Percentiles rank a stretch among this genome's conserved stretches.
Evolutionary conservation across 257 asterid species (phyloP).

Genomic region (Rauvolfia tetraphylla): DNA sequence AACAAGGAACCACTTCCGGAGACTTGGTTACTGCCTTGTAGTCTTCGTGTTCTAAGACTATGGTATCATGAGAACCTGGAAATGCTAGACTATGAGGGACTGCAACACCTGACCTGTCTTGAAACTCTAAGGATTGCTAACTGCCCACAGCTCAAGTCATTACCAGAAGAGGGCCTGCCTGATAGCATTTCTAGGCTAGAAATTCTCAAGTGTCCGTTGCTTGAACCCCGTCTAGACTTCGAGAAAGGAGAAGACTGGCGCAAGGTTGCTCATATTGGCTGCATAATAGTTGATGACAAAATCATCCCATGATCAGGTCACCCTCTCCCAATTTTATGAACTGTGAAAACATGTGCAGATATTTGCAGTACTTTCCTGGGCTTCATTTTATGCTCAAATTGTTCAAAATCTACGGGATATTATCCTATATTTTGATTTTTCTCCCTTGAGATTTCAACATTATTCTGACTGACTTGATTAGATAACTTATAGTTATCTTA

Average conservation of each 20-base stretch:
- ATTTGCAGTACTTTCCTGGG: not conserved
- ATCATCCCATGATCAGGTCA: constrained; percentile 3
- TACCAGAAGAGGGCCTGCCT: constrained; percentile 12
- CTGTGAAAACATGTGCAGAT: not conserved
- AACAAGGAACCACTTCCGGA: constrained; percentile 3
- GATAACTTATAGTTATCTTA: too few relatives aligned
- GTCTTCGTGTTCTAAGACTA: not conserved
- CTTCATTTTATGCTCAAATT: too few relatives aligned
- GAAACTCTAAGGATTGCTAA: not conserved
- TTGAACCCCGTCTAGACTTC: constrained; percentile 8
- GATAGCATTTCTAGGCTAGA: not conserved
- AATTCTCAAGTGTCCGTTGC: not conserved
- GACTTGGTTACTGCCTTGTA: constrained; percentile 10
- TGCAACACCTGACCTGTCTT: constrained; percentile 17
- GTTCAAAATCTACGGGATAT: too few relatives aligned
- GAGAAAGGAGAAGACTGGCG: constrained; percentile 5
- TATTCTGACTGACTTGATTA: too few relatives aligned
- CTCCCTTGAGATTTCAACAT: too few relatives aligned
- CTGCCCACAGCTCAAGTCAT: constrained; percentile 7
- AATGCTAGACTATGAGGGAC: not conserved
- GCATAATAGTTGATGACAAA: constrained; percentile 1
- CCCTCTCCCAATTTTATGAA: not conserved
- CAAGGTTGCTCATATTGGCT: constrained; percentile 1
- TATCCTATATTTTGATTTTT: too few relatives aligned
- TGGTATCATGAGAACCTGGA: not conserved